Evolutionary conservation across 2,329 filamentous ascomycete genomes (phyloP).

Genomic region (Penicillium sclerotiorum): DNA sequence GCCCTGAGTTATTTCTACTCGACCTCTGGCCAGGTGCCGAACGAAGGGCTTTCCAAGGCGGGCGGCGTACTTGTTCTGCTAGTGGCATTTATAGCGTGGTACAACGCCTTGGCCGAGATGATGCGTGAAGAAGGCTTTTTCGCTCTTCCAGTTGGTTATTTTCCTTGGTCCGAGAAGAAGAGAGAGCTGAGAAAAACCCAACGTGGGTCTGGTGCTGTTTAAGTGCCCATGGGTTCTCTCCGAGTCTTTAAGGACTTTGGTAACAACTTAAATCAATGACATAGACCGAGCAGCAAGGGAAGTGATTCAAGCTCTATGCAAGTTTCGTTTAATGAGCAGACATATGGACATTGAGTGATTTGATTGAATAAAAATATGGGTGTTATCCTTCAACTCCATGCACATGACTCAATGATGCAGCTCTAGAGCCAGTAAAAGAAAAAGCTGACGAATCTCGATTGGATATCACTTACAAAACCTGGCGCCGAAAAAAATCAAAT

Average conservation of each 20-base stretch:
- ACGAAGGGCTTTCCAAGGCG: slow-evolving; percentile 36
- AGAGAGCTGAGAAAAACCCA: not conserved
- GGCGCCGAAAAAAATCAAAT: not conserved
- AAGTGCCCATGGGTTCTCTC: not conserved
- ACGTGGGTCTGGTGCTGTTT: not conserved
- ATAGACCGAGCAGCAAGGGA: no score
- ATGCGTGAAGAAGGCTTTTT: slow-evolving; percentile 50
- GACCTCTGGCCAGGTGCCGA: slow-evolving; percentile 10
- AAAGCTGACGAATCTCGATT: not conserved
- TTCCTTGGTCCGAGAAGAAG: slow-evolving; percentile 28
- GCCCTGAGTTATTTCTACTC: slow-evolving; percentile 61
- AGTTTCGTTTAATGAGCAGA: no score
- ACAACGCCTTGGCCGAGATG: slow-evolving; percentile 58
- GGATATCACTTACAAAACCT: not conserved
- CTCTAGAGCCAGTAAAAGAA: no score
- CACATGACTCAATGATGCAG: no score
- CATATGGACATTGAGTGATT: no score
- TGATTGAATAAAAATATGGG: no score
- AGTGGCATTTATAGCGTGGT: slow-evolving; percentile 58
- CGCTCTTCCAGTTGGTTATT: slow-evolving; percentile 26
- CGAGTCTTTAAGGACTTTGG: no score
- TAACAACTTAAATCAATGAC: not conserved
- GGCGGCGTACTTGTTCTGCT: slow-evolving; percentile 57
- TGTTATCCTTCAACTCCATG: no score
- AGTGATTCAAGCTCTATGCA: no score